Evolutionary conservation across 139 green algal species (phyloP).

Genomic region (Picochlorum sp.): DNA sequence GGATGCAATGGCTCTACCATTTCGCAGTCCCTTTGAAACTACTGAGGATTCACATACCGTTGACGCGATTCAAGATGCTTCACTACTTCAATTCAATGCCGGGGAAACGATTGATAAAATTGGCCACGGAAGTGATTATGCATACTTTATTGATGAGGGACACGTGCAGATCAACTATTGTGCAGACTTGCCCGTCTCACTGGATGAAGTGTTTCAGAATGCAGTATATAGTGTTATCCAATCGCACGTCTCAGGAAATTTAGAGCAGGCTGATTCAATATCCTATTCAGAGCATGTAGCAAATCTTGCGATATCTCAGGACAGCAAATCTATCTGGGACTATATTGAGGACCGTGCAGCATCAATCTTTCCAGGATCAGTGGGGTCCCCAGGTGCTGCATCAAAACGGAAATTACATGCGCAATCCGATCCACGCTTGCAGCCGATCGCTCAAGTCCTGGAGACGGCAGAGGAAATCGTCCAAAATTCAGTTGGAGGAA

Average conservation of each 20-base stretch:
- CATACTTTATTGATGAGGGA: slow-evolving; percentile 11
- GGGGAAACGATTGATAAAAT: neutral
- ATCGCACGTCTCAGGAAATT: neutral
- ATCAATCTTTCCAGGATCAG: neutral
- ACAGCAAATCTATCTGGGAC: neutral
- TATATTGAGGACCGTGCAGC: neutral
- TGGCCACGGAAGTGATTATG: neutral
- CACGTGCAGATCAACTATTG: neutral
- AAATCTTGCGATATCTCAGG: too few species aligned
- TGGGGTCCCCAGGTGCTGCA: too few species aligned
- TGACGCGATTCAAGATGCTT: neutral
- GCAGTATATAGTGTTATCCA: neutral
- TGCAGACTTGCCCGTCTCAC: slow-evolving; percentile 7
- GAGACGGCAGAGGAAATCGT: slow-evolving; percentile 18
- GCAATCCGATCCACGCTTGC: neutral
- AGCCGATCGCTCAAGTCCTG: neutral
- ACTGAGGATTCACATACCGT: too few species aligned
- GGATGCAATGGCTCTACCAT: too few species aligned
- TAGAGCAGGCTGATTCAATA: neutral
- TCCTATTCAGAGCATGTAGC: neutral
- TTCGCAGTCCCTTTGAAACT: too few species aligned
- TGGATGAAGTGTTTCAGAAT: slow-evolving; percentile 1
- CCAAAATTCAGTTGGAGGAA: slow-evolving; percentile 6
- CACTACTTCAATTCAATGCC: neutral
- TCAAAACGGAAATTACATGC: neutral